phyloP scores from a whole-genome alignment of 176 grass and related monocot genomes.

The Miscanthus lutarioriparius region DNA sequence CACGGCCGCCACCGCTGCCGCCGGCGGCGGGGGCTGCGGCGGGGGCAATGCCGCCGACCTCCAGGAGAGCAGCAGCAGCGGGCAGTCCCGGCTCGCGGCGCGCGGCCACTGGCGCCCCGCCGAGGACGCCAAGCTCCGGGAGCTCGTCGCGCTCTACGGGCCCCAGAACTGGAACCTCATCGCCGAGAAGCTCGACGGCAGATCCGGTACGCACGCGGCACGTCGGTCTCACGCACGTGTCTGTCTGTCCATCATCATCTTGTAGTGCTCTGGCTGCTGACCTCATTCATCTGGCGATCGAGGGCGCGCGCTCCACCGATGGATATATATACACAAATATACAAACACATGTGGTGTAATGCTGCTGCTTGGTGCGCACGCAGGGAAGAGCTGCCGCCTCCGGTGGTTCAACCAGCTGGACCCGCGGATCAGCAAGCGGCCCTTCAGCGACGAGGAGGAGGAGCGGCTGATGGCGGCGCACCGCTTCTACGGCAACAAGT shows the following conservation, averaged over 20 bases:
- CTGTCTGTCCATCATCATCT: not conserved
- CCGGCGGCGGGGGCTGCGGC: not conserved
- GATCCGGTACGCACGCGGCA: constrained; percentile 68
- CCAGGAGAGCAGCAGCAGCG: constrained; percentile 61
- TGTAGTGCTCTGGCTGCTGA: not conserved
- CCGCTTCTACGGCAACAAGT: constrained; percentile 89
- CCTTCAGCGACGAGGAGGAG: constrained; percentile 86
- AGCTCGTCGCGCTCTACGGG: constrained; percentile 77
- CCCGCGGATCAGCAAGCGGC: constrained; percentile 75
- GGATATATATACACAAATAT: too few relatives aligned
- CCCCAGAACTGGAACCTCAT: constrained; percentile 99
- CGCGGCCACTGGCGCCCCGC: constrained; percentile 90
- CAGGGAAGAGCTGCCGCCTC: constrained; percentile 95
- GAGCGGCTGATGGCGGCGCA: constrained; percentile 87
- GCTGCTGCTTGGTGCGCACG: too few relatives aligned
- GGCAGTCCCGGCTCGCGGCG: constrained; percentile 63
- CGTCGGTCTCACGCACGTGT: too few relatives aligned
- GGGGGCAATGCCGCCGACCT: not conserved
- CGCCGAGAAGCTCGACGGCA: constrained; percentile 81
- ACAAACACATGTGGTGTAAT: too few relatives aligned
- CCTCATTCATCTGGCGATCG: too few relatives aligned
- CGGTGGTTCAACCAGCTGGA: constrained; percentile 97
- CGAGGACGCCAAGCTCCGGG: constrained; percentile 85
- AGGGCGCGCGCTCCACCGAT: too few relatives aligned
- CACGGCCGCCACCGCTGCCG: constrained; percentile 36